Base-by-base conservation (phyloP, 176 grass and related monocot species). In the Eleusine indica region DNA sequence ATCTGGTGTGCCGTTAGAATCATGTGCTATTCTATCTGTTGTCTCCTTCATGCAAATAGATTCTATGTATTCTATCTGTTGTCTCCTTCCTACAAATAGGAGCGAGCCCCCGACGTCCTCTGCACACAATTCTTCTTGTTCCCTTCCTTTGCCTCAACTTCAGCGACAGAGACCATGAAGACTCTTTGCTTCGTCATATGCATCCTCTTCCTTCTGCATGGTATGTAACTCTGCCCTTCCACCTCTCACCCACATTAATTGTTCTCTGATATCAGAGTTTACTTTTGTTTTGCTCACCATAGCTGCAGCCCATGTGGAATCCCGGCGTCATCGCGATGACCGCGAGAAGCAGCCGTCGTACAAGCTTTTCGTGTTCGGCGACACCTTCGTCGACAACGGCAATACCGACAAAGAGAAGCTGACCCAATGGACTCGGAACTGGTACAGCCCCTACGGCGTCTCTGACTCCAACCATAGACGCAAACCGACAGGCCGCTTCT, bases 311-410 rank as follows among this genome's bases (percentile, higher is more conserved):
- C 41, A 18, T 16, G 85, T 62, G 48, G 78, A 76, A n/a, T 70
- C 42, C 8, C 77, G 38, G 1, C 51, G 32, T 32, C 51, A 57
- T 4, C n/a, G 52, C 2, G 73, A 57, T 2, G 73, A 11, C 7
- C 48, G 10, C 25, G 42, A 16, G 17, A 0, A 30, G 15, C 22
- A 49, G 35, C 12, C 48, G 48, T 51, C 49, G 78, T 70, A 71
- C 65, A 63, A 58, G 42, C 9, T 87, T 42, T 82, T 77, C 51
- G 73, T 87, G 71, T 87, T 87, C 53, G 85, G 85, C 13, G 65
- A 82, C 14, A 70, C 51, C 1, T 82, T 63, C 53, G 79, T 15
- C 21, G 85, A 87, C 79, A 77, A 52, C 10, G 79, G 85, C 0
- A 87, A 87, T 64, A 29, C 70, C 29, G 21, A 29, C 8, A 69